Percentiles rank a stretch among this genome's conserved stretches.
Conservation (phyloP, 1,284 basidiomycete genomes). For the Lentinula novae-zelandiae region DNA sequence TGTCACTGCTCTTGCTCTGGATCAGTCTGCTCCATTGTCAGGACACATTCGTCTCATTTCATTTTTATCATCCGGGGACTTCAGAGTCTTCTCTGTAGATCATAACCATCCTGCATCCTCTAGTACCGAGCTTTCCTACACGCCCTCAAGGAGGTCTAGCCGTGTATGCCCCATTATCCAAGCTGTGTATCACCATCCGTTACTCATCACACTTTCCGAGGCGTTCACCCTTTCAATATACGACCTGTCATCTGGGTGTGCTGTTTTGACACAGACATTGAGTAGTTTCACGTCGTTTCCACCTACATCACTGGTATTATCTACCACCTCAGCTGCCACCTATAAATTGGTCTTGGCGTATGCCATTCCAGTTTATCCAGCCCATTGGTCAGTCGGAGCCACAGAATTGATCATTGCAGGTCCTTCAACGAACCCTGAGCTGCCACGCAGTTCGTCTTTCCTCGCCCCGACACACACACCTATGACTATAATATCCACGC, state of each 20-base stretch:
- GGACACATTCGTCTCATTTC: constrained; percentile 46
- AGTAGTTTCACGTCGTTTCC: constrained; percentile 72
- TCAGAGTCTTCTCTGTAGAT: constrained; percentile 52
- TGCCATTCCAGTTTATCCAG: constrained; percentile 71
- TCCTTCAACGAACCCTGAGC: constrained; percentile 19
- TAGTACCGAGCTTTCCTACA: constrained; percentile 42
- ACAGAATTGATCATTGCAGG: constrained; percentile 67
- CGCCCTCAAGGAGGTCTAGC: constrained; percentile 35
- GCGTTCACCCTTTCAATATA: constrained; percentile 67
- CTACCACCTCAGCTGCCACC: constrained; percentile 47
- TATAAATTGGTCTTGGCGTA: constrained; percentile 75
- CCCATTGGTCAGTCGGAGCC: constrained; percentile 75
- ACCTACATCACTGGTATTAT: constrained; percentile 68
- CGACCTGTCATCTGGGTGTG: constrained; percentile 48
- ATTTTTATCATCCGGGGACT: constrained; percentile 68
- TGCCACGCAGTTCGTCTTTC: constrained; percentile 14
- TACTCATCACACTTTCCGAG: constrained; percentile 67
- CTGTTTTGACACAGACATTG: constrained; percentile 58
- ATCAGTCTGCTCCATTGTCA: constrained; percentile 58
- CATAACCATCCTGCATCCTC: constrained; percentile 39
- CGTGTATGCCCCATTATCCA: constrained; percentile 50
- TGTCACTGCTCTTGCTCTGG: constrained; percentile 62
- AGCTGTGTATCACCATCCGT: constrained; percentile 72
- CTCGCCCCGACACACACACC: constrained; percentile 19
- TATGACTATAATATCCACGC: constrained; percentile 48